phyloP scores from a whole-genome alignment of 2,329 filamentous ascomycete species.

The Ustulina deusta region DNA sequence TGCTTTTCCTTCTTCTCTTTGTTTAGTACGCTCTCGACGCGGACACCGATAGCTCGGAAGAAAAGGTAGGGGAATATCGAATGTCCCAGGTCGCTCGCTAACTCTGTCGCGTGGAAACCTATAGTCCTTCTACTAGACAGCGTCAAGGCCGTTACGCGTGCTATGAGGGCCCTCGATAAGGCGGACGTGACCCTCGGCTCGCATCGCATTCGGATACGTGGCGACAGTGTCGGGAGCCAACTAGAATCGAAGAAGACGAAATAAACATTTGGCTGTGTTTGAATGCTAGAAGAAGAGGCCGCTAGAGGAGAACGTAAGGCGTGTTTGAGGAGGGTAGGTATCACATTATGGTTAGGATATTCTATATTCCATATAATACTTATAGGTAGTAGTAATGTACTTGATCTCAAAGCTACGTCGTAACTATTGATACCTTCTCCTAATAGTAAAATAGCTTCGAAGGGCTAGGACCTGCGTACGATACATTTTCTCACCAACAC shows the following conservation, averaged over 20 bases:
- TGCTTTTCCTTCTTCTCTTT: neutral
- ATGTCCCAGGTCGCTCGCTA: neutral
- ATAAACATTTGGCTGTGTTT: conserved; percentile 11
- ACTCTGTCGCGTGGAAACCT: neutral
- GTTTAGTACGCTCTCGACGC: neutral
- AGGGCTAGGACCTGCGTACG: neutral
- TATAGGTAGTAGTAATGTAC: conserved; percentile 4
- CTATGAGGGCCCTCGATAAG: conserved; percentile 46
- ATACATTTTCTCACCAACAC: neutral
- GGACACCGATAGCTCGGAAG: neutral
- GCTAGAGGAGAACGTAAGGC: neutral
- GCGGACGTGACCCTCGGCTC: conserved; percentile 41
- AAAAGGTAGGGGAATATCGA: neutral
- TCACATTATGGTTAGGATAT: neutral
- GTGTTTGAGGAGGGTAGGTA: neutral
- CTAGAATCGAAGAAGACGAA: conserved; percentile 45
- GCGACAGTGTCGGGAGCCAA: conserved; percentile 5
- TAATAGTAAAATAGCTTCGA: too few species aligned
- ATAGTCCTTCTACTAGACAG: conserved; percentile 50
- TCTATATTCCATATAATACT: neutral
- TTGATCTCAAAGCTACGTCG: neutral
- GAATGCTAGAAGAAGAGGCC: too few species aligned
- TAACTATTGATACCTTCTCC: neutral
- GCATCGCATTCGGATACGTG: conserved; percentile 32
- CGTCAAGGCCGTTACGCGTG: conserved; percentile 44